Percentiles rank a stretch among this genome's conserved stretches.
phyloP scores from a whole-genome alignment of 176 grass and related monocot species.

The Melocanna baccifera region DNA sequence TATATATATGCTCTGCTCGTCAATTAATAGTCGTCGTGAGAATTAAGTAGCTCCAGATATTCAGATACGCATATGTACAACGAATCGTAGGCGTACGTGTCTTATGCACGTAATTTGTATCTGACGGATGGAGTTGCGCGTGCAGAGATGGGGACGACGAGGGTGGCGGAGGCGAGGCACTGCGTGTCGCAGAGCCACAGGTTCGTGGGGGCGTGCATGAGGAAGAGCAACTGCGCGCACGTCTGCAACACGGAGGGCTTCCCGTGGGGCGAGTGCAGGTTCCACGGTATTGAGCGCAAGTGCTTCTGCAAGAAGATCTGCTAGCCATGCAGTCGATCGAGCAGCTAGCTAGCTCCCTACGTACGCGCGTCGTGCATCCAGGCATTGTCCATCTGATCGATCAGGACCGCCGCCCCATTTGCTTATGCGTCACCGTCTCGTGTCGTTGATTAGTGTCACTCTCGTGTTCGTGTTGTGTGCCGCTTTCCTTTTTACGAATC shows the following conservation, averaged over 20 bases:
- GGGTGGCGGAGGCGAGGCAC: constrained; percentile 53
- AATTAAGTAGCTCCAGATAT: neutral
- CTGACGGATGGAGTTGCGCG: neutral
- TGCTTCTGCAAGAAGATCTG: constrained; percentile 68
- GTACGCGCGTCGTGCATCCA: too few species aligned
- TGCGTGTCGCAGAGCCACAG: constrained; percentile 65
- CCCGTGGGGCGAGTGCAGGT: constrained; percentile 39
- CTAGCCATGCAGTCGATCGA: neutral
- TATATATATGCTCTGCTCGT: neutral
- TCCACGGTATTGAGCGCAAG: constrained; percentile 30
- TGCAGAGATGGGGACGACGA: constrained; percentile 44
- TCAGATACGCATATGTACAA: neutral
- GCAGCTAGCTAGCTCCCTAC: too few species aligned
- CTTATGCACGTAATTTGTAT: neutral
- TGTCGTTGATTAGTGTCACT: neutral
- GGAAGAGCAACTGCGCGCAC: constrained; percentile 31
- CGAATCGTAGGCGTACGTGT: too few species aligned
- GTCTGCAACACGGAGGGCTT: constrained; percentile 70
- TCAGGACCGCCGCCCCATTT: too few species aligned
- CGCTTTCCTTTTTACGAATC: neutral
- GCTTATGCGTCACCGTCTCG: too few species aligned
- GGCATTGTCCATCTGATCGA: too few species aligned
- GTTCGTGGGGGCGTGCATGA: constrained; percentile 49
- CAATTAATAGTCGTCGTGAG: too few species aligned
- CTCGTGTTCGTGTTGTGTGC: neutral